Evolutionary conservation across 345 rosid genomes (phyloP).

Genomic region (Capsella bursapastoris): DNA sequence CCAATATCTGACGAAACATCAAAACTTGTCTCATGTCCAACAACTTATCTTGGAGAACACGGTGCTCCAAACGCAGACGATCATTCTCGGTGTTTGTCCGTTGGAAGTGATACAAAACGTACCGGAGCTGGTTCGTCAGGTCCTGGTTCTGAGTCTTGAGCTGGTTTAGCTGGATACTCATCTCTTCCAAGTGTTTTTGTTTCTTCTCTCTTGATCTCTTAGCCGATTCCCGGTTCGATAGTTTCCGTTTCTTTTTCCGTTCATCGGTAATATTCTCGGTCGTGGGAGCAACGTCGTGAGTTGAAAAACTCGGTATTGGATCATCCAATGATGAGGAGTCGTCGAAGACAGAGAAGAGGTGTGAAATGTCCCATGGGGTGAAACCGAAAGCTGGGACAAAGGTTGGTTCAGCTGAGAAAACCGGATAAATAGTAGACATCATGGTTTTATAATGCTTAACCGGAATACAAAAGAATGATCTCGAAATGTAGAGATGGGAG

Average conservation of each 20-base stretch:
- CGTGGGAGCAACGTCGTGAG: background rate
- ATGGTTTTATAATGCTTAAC: conserved; percentile 38
- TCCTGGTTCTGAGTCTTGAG: conserved; percentile 74
- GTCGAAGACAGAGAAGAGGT: conserved; percentile 44
- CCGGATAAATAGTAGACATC: conserved; percentile 57
- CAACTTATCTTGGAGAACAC: conserved; percentile 60
- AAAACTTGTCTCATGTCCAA: conserved; percentile 56
- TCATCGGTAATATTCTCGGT: conserved; percentile 49
- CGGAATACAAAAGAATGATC: background rate
- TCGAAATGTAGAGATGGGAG: conserved; percentile 32
- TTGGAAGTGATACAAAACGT: conserved; percentile 49
- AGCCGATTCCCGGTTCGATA: conserved; percentile 95
- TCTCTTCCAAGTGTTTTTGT: conserved; percentile 75
- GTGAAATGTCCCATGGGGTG: conserved; percentile 59
- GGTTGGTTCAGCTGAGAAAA: conserved; percentile 48
- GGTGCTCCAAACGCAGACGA: conserved; percentile 63
- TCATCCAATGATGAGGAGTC: conserved; percentile 36
- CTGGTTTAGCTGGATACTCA: conserved; percentile 72
- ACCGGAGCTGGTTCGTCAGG: conserved; percentile 59
- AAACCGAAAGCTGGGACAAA: conserved; percentile 51
- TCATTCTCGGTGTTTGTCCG: conserved; percentile 59
- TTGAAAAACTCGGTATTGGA: conserved; percentile 33
- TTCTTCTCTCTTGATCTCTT: conserved; percentile 87
- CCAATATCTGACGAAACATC: conserved; percentile 53
- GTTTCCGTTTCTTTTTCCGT: conserved; percentile 67